Percentiles rank a stretch among this genome's conserved stretches.
Evolutionary conservation across 805 yeast species (phyloP).

Genomic region (Saccharomycopsis vini): DNA sequence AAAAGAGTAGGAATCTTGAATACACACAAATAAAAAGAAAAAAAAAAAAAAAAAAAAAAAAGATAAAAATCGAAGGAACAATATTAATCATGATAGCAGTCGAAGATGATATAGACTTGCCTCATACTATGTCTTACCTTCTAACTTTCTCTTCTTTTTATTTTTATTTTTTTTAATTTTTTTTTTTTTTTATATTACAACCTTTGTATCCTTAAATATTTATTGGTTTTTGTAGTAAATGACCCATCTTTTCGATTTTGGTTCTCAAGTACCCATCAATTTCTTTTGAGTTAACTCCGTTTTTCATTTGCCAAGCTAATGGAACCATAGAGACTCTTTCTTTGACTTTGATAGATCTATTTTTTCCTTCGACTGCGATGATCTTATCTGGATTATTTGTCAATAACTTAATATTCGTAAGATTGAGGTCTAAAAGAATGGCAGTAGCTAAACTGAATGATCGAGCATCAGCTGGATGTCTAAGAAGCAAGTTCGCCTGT

Average conservation of each 20-base stretch:
- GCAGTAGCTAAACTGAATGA: constrained; percentile 92
- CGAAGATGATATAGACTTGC: no score
- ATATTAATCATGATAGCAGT: no score
- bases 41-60: no score
- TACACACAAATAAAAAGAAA: no score
- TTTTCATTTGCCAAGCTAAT: constrained; percentile 59
- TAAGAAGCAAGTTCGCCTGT: constrained; percentile 81
- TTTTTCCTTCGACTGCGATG: constrained; percentile 84
- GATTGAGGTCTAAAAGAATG: constrained; percentile 74
- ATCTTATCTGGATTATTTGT: constrained; percentile 97
- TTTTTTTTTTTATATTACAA: no score
- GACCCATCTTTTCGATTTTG: constrained; percentile 97
- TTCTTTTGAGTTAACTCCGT: constrained; percentile 75
- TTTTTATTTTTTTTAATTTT: no score
- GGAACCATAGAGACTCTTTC: constrained; percentile 98
- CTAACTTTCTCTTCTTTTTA: not conserved
- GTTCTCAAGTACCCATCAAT: constrained; percentile 91
- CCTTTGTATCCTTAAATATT: constrained; percentile 11
- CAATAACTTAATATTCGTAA: constrained; percentile 60
- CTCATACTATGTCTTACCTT: no score
- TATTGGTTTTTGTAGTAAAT: constrained; percentile 49
- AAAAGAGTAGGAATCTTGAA: no score
- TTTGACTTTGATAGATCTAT: constrained; percentile 61
- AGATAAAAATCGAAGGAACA: not conserved
- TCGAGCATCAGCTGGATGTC: constrained; percentile 98